Evolutionary conservation across 2,329 filamentous ascomycete genomes (phyloP), one percentile per base, ranked within the genome.

Genomic region (Nemania diffusa): DNA sequence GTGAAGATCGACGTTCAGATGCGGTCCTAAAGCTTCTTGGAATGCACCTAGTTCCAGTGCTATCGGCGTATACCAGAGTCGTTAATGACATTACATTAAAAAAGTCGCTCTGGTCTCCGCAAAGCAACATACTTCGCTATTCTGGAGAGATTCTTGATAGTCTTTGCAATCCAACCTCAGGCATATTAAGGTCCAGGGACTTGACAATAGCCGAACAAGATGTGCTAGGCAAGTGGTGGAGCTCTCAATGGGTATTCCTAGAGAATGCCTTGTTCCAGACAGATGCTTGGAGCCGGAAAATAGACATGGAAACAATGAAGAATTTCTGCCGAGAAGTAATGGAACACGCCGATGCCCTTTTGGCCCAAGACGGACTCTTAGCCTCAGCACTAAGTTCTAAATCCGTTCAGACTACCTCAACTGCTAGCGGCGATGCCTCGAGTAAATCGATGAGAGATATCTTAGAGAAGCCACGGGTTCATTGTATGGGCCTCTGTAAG

Each of bases 261-360:
- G 91, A 90, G 48, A 90, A 91, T 63, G 92, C 95, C 17, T 97
- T 97, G 75, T 84, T 89, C 48, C 89, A 91, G 67, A 97, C 94
- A 2, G 94, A 97, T 76, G 82, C 83, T 11, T 99, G 96, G 96
- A 93, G 93, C 70, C 83, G 88, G 15, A 86, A 86, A 3, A 88
- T 92, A 65, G 90, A 95, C 57, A 96, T 93, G 76, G 80, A 84
- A 22, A 84, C 88, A 61, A 94, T 99, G 92, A 91, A 94, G 74
- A 90, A 97, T 64, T 97, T 98, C 75, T 97, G 94, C 76, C 90
- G 96, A 71, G 93, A 97, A 76, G 92, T 92, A 15, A 99, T 99
- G 88, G 93, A 98, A 74, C 92, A 97, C 75, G 94, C 95, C 0
- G 92, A 97, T 75, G 86, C 88, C 40, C 85, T 97, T 1, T 92